Percentiles rank a stretch among this genome's conserved stretches.
These are phyloP conservation scores for Uronychia setigera DNA, from an alignment of 73 alveolate genomes.

Conservation along the genomic window DNA sequence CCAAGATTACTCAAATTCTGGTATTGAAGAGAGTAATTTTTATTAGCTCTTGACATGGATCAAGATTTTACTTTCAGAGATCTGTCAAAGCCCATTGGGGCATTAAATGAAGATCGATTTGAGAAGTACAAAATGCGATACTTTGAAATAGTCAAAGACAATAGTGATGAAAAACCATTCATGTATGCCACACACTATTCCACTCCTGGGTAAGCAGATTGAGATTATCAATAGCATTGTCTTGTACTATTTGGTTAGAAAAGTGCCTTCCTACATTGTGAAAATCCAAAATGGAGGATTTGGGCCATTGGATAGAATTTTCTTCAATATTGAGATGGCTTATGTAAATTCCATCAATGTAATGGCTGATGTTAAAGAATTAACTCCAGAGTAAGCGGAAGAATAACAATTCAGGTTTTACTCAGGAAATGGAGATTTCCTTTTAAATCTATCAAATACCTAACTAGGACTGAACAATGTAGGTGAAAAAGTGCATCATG, in stretches of 20 bases:
- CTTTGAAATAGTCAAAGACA: slow-evolving; percentile 27
- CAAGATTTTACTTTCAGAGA: slow-evolving; percentile 92
- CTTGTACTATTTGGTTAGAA: slow-evolving; percentile 84
- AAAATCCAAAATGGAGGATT: slow-evolving; percentile 86
- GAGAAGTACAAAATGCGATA: slow-evolving; percentile 77
- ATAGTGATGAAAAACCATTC: slow-evolving; percentile 48
- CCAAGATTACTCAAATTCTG: slow-evolving; percentile 45
- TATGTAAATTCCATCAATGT: slow-evolving; percentile 78
- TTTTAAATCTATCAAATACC: slow-evolving; percentile 72
- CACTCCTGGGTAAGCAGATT: slow-evolving; percentile 69
- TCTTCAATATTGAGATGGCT: slow-evolving; percentile 78
- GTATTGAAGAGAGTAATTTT: slow-evolving; percentile 4
- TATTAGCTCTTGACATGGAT: slow-evolving; percentile 34
- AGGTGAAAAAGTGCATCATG: slow-evolving; percentile 80
- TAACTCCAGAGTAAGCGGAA: slow-evolving; percentile 86
- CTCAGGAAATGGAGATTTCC: slow-evolving; percentile 62
- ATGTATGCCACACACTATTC: slow-evolving; percentile 76
- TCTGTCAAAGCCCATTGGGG: slow-evolving; percentile 98
- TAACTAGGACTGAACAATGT: slow-evolving; percentile 75
- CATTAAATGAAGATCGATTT: slow-evolving; percentile 90
- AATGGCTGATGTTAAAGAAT: slow-evolving; percentile 94
- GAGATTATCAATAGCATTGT: slow-evolving; percentile 48
- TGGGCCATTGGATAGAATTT: slow-evolving; percentile 93
- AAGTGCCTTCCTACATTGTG: slow-evolving; percentile 84
- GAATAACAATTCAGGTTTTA: slow-evolving; percentile 42